Evolutionary conservation across 805 yeast species (phyloP).

Genomic region (Candida caryicola): DNA sequence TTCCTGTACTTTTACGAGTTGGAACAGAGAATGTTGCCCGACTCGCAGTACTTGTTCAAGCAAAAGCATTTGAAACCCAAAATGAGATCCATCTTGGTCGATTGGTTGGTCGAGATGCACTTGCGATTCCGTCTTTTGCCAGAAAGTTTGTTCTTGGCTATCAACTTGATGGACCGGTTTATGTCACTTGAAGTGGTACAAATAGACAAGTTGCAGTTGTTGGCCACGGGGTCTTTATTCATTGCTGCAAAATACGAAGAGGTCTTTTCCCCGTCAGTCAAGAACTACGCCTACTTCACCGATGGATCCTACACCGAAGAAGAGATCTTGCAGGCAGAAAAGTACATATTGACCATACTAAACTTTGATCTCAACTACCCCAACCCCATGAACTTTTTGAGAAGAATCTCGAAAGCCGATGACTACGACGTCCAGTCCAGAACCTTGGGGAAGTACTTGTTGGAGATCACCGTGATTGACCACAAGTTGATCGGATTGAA

Average conservation of each 20-base stretch:
- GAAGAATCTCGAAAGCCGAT: conserved; percentile 88
- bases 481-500: conserved; percentile 67
- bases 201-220: conserved; percentile 74
- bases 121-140: conserved; percentile 77
- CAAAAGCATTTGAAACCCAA: conserved; percentile 71
- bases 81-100: conserved; percentile 84
- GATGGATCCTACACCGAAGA: conserved; percentile 81
- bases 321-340: conserved; percentile 81
- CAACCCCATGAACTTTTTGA: conserved; percentile 83
- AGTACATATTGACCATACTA: conserved; percentile 67
- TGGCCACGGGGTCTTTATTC: conserved; percentile 82
- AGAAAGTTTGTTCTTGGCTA: conserved; percentile 79
- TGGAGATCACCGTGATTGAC: conserved; percentile 77
- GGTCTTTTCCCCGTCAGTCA: conserved; percentile 80
- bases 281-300: conserved; percentile 82
- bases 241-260: conserved; percentile 94
- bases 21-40: conserved; percentile 73
- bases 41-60: conserved; percentile 60
- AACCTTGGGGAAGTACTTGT: conserved; percentile 78
- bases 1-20: conserved; percentile 73
- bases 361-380: conserved; percentile 79
- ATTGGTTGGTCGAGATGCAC: conserved; percentile 92
- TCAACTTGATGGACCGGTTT: conserved; percentile 84
- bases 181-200: conserved; percentile 72
- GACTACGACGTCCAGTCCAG: conserved; percentile 81